A percentile compares a stretch with the other conserved stretches of the same genome.
These are phyloP conservation scores for Aspergillus fischeri DNA, from an alignment of 2,329 filamentous ascomycete genomes.

Conservation along the genomic window DNA sequence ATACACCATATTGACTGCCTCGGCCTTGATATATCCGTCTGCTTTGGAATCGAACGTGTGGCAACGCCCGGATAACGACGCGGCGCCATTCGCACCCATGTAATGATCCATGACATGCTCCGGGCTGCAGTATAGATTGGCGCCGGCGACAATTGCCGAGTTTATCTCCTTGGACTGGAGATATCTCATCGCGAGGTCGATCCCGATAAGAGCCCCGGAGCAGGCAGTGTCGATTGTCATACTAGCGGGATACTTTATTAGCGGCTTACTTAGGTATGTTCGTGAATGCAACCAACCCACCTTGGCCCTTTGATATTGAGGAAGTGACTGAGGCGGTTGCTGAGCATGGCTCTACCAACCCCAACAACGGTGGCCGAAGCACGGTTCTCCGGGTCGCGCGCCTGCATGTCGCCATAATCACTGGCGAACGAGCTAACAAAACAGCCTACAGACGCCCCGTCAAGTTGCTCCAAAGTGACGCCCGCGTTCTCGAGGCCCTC, in stretches of 20 bases:
- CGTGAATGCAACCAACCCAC: neutral
- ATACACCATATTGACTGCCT: slow-evolving; percentile 26
- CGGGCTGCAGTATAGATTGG: slow-evolving; percentile 27
- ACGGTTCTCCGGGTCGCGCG: slow-evolving; percentile 4
- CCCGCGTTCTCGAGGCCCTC: slow-evolving; percentile 21
- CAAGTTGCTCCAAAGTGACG: slow-evolving; percentile 2
- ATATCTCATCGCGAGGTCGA: slow-evolving; percentile 31
- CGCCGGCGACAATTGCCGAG: slow-evolving; percentile 29
- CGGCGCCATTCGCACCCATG: slow-evolving; percentile 28
- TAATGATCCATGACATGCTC: neutral
- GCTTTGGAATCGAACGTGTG: slow-evolving; percentile 23
- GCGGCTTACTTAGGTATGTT: neutral
- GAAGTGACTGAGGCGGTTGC: slow-evolving; percentile 4
- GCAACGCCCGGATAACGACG: slow-evolving; percentile 26
- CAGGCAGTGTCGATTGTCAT: slow-evolving; percentile 32
- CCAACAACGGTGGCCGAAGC: neutral
- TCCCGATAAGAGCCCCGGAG: slow-evolving; percentile 26
- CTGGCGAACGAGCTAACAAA: slow-evolving; percentile 4
- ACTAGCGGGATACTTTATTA: slow-evolving; percentile 6
- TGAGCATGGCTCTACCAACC: slow-evolving; percentile 1
- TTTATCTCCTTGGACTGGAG: slow-evolving; percentile 2
- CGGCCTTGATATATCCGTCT: slow-evolving; percentile 27
- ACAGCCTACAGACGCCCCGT: neutral
- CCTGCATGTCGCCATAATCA: slow-evolving; percentile 8
- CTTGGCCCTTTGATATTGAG: slow-evolving; percentile 1